These are phyloP conservation scores for Thalassiosira hispida DNA, from an alignment of 352 stramenopile species.

Conservation along the genomic window DNA sequence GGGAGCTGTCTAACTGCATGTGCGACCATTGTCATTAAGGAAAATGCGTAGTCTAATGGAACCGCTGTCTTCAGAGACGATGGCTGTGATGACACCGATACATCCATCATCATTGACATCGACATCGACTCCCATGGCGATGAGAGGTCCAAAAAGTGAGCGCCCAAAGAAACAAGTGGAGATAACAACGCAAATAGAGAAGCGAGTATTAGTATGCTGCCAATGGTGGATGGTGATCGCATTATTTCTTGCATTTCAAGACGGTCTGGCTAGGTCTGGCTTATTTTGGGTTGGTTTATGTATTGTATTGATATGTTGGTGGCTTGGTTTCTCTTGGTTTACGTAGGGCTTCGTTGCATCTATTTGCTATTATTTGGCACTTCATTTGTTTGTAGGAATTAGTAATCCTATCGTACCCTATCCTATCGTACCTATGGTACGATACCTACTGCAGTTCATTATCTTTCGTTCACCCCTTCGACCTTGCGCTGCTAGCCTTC, in stretches of 20 bases:
- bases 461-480: too few relatives aligned
- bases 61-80: background rate
- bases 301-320: too few relatives aligned
- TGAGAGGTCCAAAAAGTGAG: constrained; percentile 22
- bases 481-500: too few relatives aligned
- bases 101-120: background rate
- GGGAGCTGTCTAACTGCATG: constrained; percentile 4
- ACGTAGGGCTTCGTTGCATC: too few relatives aligned
- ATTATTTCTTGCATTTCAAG: constrained; percentile 20
- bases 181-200: constrained; percentile 19
- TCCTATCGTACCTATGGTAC: too few relatives aligned
- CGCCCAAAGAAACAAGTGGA: constrained; percentile 17
- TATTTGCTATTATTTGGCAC: too few relatives aligned
- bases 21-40: background rate
- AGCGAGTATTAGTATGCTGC: background rate
- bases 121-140: constrained; percentile 8
- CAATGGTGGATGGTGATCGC: constrained; percentile 32
- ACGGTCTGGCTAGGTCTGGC: too few relatives aligned
- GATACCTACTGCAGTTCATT: too few relatives aligned
- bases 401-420: too few relatives aligned
- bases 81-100: background rate
- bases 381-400: too few relatives aligned
- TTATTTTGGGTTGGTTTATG: too few relatives aligned
- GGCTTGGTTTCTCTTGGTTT: too few relatives aligned
- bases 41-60: background rate